phyloP scores from a whole-genome alignment of 1,284 basidiomycete species.

The Boletus hoseneyae region DNA sequence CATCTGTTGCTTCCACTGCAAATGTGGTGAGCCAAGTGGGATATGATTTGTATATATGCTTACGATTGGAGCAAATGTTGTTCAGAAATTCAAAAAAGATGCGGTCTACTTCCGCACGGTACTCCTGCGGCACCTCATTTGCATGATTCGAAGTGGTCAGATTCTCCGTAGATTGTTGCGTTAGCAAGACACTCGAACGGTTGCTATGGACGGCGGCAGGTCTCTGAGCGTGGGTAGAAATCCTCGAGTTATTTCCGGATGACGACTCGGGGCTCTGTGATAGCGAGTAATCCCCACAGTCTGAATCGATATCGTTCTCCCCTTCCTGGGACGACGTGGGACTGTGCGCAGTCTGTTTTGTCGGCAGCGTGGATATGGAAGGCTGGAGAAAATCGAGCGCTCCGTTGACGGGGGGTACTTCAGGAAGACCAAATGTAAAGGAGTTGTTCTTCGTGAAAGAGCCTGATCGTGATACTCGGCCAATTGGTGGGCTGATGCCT shows the following conservation, averaged over 20 bases:
- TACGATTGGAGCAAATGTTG: slow-evolving; percentile 87
- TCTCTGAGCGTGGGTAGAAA: slow-evolving; percentile 21
- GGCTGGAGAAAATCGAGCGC: slow-evolving; percentile 33
- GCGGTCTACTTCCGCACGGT: slow-evolving; percentile 78
- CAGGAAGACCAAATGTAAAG: slow-evolving; percentile 43
- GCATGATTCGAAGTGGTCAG: slow-evolving; percentile 35
- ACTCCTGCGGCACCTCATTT: slow-evolving; percentile 78
- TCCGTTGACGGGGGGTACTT: slow-evolving; percentile 25
- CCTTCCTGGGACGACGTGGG: slow-evolving; percentile 40
- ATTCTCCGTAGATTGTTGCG: slow-evolving; percentile 33
- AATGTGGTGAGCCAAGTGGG: slow-evolving; percentile 16
- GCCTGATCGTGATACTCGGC: slow-evolving; percentile 61
- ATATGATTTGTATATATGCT: slow-evolving; percentile 33
- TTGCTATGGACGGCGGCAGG: slow-evolving; percentile 19
- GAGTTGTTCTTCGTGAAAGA: slow-evolving; percentile 50
- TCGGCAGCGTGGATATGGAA: slow-evolving; percentile 12
- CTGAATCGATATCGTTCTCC: slow-evolving; percentile 43
- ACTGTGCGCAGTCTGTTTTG: slow-evolving; percentile 26
- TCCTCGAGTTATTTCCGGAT: slow-evolving; percentile 24
- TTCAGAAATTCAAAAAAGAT: slow-evolving; percentile 93
- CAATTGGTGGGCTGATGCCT: slow-evolving; percentile 41
- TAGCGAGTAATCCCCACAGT: slow-evolving; percentile 31
- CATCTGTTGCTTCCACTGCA: slow-evolving; percentile 87
- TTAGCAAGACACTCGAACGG: slow-evolving; percentile 20
- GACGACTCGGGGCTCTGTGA: slow-evolving; percentile 33